phyloP scores from a whole-genome alignment of 805 yeast genomes.

The Danielia reshetovae region DNA sequence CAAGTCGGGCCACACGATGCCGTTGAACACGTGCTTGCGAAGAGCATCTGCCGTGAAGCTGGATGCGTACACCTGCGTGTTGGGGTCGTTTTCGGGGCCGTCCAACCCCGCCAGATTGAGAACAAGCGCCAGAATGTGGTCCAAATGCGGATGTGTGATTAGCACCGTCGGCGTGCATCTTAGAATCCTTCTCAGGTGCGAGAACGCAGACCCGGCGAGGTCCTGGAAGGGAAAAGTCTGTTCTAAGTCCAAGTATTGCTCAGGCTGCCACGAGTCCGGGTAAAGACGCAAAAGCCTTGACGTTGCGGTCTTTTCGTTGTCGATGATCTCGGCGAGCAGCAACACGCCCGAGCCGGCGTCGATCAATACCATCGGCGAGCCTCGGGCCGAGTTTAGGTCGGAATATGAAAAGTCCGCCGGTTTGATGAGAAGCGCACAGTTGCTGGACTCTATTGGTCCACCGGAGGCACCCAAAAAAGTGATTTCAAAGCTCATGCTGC shows the following conservation, averaged over 20 bases:
- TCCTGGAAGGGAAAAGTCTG: constrained; percentile 23
- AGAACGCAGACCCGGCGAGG: constrained; percentile 8
- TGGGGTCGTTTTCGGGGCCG: neutral
- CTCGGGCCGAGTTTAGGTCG: constrained; percentile 24
- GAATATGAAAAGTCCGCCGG: constrained; percentile 42
- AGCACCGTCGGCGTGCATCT: constrained; percentile 30
- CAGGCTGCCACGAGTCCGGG: constrained; percentile 23
- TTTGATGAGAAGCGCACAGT: constrained; percentile 66
- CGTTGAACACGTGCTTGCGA: constrained; percentile 61
- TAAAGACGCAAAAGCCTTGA: constrained; percentile 24
- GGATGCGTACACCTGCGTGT: constrained; percentile 41
- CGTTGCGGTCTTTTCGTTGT: constrained; percentile 15
- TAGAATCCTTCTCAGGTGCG: constrained; percentile 17
- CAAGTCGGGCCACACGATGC: constrained; percentile 75
- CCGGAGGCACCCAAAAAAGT: constrained; percentile 78
- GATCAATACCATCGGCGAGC: constrained; percentile 45
- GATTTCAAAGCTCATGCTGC: constrained; percentile 47
- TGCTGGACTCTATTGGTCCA: constrained; percentile 73
- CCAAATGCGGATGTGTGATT: constrained; percentile 82
- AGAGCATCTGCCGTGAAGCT: constrained; percentile 50
- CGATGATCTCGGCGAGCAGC: constrained; percentile 44
- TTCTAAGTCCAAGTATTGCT: constrained; percentile 22
- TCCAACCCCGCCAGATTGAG: constrained; percentile 63
- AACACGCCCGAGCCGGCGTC: constrained; percentile 81
- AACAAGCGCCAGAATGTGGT: constrained; percentile 67